A percentile compares a stretch with the other conserved stretches of the same genome.
Conservation (phyloP, 257 asterid species). For the Plantago major region DNA sequence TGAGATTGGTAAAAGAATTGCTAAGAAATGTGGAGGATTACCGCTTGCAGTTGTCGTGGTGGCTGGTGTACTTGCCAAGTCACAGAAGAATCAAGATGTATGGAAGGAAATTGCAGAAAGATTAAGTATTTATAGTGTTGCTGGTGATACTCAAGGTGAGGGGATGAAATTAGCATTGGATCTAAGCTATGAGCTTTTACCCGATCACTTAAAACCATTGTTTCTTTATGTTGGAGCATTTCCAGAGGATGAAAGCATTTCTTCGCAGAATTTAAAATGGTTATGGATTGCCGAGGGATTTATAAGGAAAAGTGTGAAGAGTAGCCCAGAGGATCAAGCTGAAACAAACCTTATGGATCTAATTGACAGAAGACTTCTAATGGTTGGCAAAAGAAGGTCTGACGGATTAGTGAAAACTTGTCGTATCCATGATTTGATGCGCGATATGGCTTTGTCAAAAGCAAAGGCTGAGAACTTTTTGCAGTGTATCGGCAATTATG, state of each 20-base stretch:
- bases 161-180: constrained; percentile 7
- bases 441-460: neutral
- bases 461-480: neutral
- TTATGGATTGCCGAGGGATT: constrained; percentile 4
- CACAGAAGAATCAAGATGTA: neutral
- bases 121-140: neutral
- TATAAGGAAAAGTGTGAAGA: neutral
- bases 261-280: neutral
- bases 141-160: neutral
- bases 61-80: neutral
- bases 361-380: constrained; percentile 3
- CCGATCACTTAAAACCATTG: constrained; percentile 5
- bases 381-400: neutral
- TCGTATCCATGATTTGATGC: constrained; percentile 4
- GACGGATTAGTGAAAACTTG: constrained; percentile 2
- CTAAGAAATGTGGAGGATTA: constrained; percentile 7
- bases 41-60: constrained; percentile 7
- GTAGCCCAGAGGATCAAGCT: constrained; percentile 2
- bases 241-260: neutral
- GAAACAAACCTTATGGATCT: neutral
- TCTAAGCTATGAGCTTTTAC: constrained; percentile 1
- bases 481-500: neutral
- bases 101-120: constrained; percentile 1
- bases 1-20: neutral
- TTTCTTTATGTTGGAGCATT: constrained; percentile 11